Base-by-base conservation (phyloP, 805 yeast species). In the Lachancea waltii region DNA sequence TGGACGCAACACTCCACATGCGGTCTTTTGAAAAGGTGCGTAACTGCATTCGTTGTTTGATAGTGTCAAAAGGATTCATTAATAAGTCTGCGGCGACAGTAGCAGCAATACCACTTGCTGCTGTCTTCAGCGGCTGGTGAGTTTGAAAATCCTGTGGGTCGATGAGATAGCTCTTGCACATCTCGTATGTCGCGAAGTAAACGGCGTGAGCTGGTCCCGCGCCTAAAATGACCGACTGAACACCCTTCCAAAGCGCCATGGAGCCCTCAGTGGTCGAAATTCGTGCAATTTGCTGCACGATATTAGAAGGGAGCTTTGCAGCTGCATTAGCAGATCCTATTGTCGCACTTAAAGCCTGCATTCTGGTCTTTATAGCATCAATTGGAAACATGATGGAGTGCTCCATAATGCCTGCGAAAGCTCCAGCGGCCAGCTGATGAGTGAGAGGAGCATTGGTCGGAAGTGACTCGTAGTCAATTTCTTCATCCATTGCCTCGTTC, bases 121-220 rank as follows among this genome's bases (percentile, higher is more conserved):
- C 81, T 4, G 95, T 90, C 48, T 85, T 81, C 25, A 83, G 51
- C 15, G 96, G 92, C 54, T 85, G 90, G 54, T 78, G 63, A 7
- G 65, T 58, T 20, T 56, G 53, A 18, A 45, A 45, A 30, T 62
- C 62, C 18, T 59, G 52, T 13, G 61, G 60, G 28, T 54, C 51
- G 30, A 67, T 64, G 18, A 67, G 40, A 5, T 50, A 47, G 33
- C 61, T 52, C 46, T 66, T 73, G 25, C 87, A 72, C 35, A 78
- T 71, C 63, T 90, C 98, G 62, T 87, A 92, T 3, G 92, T 94
- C n/a, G 89, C 79, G 59, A 87, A 90, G 63, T 92, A 90, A 5
- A 92, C 82, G 3, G 97, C 97, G 65, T 90, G 98, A 3, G 97
- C 97, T 2, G 98, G 98, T 5, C 98, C 98, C n/a, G 98, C 97